A percentile compares a stretch with the other conserved stretches of the same genome.
Evolutionary conservation across 2,329 filamentous ascomycete species (phyloP).

Genomic region (Hymenoscyphus infarciens): DNA sequence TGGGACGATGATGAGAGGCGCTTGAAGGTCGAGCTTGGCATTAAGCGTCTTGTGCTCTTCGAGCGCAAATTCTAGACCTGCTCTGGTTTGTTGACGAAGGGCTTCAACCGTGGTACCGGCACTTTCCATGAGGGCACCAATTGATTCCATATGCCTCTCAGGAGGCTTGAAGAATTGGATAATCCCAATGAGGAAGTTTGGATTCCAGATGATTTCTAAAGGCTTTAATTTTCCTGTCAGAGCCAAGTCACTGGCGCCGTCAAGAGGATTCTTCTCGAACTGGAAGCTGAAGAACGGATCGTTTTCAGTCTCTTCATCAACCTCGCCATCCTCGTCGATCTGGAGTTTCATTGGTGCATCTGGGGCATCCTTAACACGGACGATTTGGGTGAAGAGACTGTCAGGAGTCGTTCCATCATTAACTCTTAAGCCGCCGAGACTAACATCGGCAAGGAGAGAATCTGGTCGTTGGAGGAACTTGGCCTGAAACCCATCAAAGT

Average conservation of each 20-base stretch:
- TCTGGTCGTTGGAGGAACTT: slow-evolving; percentile 87
- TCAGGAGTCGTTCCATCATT: slow-evolving; percentile 94
- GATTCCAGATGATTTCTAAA: slow-evolving; percentile 97
- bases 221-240: slow-evolving; percentile 89
- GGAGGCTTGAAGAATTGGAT: slow-evolving; percentile 95
- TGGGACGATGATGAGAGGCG: slow-evolving; percentile 92
- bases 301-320: slow-evolving; percentile 38
- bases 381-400: slow-evolving; percentile 90
- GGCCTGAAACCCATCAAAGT: slow-evolving; percentile 92
- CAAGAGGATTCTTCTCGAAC: slow-evolving; percentile 91
- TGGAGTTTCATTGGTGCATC: slow-evolving; percentile 40
- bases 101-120: slow-evolving; percentile 95
- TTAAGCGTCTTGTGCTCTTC: slow-evolving; percentile 99
- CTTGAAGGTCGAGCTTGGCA: slow-evolving; percentile 90
- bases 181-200: slow-evolving; percentile 84
- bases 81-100: slow-evolving; percentile 89
- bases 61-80: slow-evolving; percentile 91
- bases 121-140: slow-evolving; percentile 90
- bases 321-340: slow-evolving; percentile 38
- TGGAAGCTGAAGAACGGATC: slow-evolving; percentile 91
- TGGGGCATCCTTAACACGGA: slow-evolving; percentile 87
- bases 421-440: slow-evolving; percentile 86
- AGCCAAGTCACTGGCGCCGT: slow-evolving; percentile 86
- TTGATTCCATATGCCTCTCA: slow-evolving; percentile 97
- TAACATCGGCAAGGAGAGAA: slow-evolving; percentile 83